These are phyloP conservation scores for Pythium scleroteichum DNA, from an alignment of 352 stramenopile species.

Conservation along the genomic window DNA sequence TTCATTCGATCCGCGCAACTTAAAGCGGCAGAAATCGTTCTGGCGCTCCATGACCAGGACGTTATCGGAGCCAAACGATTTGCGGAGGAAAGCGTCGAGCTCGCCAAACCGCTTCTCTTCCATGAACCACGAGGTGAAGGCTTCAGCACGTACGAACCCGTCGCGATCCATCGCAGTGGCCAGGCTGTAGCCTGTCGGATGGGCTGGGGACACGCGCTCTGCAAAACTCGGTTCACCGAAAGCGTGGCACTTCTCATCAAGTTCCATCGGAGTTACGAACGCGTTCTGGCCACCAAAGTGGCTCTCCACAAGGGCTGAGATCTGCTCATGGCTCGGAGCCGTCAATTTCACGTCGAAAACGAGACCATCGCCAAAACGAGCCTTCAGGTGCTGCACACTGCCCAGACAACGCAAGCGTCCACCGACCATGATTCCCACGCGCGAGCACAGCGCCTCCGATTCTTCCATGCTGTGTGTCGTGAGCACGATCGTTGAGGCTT, in stretches of 20 bases:
- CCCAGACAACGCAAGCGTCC: slow-evolving; percentile 76
- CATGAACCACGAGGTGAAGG: slow-evolving; percentile 66
- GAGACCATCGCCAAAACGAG: slow-evolving; percentile 94
- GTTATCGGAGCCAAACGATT: slow-evolving; percentile 41
- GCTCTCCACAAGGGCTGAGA: slow-evolving; percentile 36
- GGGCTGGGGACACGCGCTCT: slow-evolving; percentile 46
- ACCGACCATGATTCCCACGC: slow-evolving; percentile 93
- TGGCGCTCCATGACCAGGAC: slow-evolving; percentile 69
- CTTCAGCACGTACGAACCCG: slow-evolving; percentile 35
- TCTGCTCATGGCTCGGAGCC: slow-evolving; percentile 31
- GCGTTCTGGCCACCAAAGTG: slow-evolving; percentile 33
- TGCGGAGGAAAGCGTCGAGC: slow-evolving; percentile 42
- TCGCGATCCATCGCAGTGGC: slow-evolving; percentile 57
- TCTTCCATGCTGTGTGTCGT: slow-evolving; percentile 97
- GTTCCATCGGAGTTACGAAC: slow-evolving; percentile 34
- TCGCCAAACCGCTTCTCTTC: slow-evolving; percentile 55
- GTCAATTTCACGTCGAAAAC: slow-evolving; percentile 85
- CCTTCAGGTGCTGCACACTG: slow-evolving; percentile 94
- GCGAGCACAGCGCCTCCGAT: slow-evolving; percentile 91
- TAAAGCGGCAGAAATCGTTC: slow-evolving; percentile 73
- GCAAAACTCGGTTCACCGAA: slow-evolving; percentile 40
- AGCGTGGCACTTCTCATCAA: slow-evolving; percentile 43
- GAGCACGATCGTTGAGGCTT: slow-evolving; percentile 86
- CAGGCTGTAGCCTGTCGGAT: slow-evolving; percentile 67
- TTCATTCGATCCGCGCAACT: slow-evolving; percentile 42